These are phyloP conservation scores for Powellomyces hirtus DNA, from an alignment of 192 early-diverging fungal genomes.

Conservation along the genomic window DNA sequence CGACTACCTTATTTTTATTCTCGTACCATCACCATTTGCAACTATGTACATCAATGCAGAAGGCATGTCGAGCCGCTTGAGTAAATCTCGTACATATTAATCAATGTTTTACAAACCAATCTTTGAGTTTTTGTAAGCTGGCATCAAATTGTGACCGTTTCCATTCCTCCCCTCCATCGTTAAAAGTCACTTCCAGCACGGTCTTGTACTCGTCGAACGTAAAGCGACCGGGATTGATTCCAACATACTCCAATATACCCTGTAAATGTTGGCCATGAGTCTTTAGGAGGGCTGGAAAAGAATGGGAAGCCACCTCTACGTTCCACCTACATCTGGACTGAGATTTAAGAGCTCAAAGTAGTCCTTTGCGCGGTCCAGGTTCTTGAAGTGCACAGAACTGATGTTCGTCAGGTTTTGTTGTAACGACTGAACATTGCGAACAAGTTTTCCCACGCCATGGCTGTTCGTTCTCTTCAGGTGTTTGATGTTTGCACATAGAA, in stretches of 20 bases:
- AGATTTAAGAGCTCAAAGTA: constrained; percentile 76
- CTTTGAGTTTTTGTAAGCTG: constrained; percentile 17
- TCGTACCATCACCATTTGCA: no score
- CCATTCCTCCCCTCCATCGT: constrained; percentile 5
- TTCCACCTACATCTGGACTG: constrained; percentile 48
- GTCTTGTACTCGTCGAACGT: constrained; percentile 79
- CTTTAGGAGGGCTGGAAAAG: no score
- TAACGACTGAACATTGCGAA: constrained; percentile 78
- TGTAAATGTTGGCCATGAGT: no score
- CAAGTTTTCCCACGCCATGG: constrained; percentile 72
- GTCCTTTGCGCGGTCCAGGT: constrained; percentile 63
- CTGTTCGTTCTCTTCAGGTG: constrained; percentile 66
- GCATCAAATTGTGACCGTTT: constrained; percentile 6
- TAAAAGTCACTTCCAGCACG: constrained; percentile 68
- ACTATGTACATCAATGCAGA: no score
- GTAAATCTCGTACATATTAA: no score
- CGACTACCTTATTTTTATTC: no score
- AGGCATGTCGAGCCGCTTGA: no score
- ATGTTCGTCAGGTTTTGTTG: constrained; percentile 89
- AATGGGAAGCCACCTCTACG: no score
- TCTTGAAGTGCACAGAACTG: constrained; percentile 57
- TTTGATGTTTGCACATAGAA: constrained; percentile 64
- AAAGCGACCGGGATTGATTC: constrained; percentile 57
- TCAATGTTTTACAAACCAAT: constrained; percentile 38
- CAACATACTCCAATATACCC: constrained; percentile 51